These are phyloP conservation scores for Cladosporium colombiae DNA, from an alignment of 2,329 filamentous ascomycete genomes.

Conservation along the genomic window DNA sequence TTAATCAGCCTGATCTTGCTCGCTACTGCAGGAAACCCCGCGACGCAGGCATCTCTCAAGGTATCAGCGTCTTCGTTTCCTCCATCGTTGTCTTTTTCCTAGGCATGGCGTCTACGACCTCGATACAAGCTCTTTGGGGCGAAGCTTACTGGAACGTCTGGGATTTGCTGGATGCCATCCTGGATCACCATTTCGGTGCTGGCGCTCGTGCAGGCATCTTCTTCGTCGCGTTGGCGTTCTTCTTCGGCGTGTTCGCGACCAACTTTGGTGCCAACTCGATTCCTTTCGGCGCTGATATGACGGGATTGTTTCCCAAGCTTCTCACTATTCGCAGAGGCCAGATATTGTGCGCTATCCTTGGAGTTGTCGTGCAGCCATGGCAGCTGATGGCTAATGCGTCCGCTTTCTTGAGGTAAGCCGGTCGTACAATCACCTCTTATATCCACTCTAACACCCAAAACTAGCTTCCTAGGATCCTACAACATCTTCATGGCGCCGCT, in stretches of 20 bases:
- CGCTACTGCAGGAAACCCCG: constrained; percentile 43
- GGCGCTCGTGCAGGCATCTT: constrained; percentile 54
- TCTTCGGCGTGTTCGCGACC: constrained; percentile 50
- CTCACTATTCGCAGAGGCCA: constrained; percentile 78
- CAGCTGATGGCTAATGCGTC: constrained; percentile 57
- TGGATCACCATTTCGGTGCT: constrained; percentile 33
- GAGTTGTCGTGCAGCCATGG: constrained; percentile 85
- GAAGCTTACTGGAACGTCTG: constrained; percentile 38
- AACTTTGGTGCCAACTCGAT: constrained; percentile 56
- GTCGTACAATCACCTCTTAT: neutral
- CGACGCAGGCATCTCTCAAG: constrained; percentile 46
- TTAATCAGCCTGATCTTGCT: constrained; percentile 52
- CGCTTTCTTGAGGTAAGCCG: constrained; percentile 37
- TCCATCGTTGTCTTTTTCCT: constrained; percentile 46
- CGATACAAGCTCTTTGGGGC: constrained; percentile 47
- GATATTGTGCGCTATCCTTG: constrained; percentile 78
- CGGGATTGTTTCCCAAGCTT: constrained; percentile 53
- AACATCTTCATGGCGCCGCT: constrained; percentile 47
- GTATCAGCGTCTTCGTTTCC: constrained; percentile 38
- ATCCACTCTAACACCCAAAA: neutral
- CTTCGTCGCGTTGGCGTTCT: constrained; percentile 48
- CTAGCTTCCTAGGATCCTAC: constrained; percentile 46
- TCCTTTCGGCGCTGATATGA: constrained; percentile 57
- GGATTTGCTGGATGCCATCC: constrained; percentile 39
- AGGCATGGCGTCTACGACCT: constrained; percentile 48